Evolutionary conservation across 257 asterid species (phyloP).

Genomic region (Verbena officinalis): DNA sequence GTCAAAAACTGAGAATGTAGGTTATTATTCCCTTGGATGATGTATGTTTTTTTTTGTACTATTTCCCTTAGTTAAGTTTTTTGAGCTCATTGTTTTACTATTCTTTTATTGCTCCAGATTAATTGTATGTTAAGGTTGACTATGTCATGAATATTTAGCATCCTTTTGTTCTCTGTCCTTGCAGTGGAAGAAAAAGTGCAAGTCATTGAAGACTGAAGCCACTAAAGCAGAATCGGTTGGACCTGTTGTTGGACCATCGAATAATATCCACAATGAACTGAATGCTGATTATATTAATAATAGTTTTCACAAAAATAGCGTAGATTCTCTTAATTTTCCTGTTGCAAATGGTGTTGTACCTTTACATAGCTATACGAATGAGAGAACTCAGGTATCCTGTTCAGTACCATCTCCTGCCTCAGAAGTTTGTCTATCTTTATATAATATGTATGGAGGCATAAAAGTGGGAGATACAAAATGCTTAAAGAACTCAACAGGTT

Average conservation of each 20-base stretch:
- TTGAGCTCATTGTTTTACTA: slow-evolving; percentile 19
- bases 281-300: slow-evolving; percentile 63
- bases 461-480: slow-evolving; percentile 30
- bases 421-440: slow-evolving; percentile 39
- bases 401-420: slow-evolving; percentile 46
- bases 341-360: slow-evolving; percentile 64
- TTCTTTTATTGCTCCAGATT: slow-evolving; percentile 1
- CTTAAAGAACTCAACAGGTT: slow-evolving; percentile 53
- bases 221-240: slow-evolving; percentile 49
- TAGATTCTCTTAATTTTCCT: slow-evolving; percentile 42
- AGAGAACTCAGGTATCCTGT: slow-evolving; percentile 59
- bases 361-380: slow-evolving; percentile 81
- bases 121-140: slow-evolving; percentile 8
- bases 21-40: background rate
- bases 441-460: slow-evolving; percentile 34
- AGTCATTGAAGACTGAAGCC: slow-evolving; percentile 50
- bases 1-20: background rate
- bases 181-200: slow-evolving; percentile 93
- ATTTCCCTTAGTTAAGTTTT: background rate
- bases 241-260: slow-evolving; percentile 45
- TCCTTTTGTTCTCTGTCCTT: slow-evolving; percentile 30
- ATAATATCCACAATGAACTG: slow-evolving; percentile 85
- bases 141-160: slow-evolving; percentile 1
- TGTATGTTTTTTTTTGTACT: background rate
- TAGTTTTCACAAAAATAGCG: slow-evolving; percentile 54